phyloP scores from a whole-genome alignment of 1,284 basidiomycete species.

The Cystobasidium slooffiae region DNA sequence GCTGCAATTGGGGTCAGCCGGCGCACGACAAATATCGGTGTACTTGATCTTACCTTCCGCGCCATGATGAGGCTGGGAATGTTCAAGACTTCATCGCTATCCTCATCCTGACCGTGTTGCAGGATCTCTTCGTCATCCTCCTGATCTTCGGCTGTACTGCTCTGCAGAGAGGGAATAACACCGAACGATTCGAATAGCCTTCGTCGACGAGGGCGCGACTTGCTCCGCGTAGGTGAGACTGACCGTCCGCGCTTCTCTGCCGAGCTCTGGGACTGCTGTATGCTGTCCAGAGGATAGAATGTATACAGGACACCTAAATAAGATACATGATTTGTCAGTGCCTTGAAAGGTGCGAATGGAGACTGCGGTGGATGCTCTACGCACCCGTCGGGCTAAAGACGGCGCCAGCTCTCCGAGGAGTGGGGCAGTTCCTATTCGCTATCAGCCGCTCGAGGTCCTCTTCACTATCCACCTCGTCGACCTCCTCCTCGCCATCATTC shows the following conservation, averaged over 20 bases:
- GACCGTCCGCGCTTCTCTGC: constrained; percentile 54
- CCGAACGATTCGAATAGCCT: constrained; percentile 43
- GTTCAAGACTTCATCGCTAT: constrained; percentile 37
- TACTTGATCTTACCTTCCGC: not conserved
- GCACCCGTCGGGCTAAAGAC: constrained; percentile 83
- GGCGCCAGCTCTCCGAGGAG: constrained; percentile 78
- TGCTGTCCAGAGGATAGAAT: constrained; percentile 69
- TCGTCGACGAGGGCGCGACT: constrained; percentile 22
- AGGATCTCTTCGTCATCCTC: constrained; percentile 20
- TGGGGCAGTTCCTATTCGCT: constrained; percentile 72
- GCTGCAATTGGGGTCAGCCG: not conserved
- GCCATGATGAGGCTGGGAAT: constrained; percentile 19
- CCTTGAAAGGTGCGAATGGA: constrained; percentile 14
- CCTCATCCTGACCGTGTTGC: constrained; percentile 24
- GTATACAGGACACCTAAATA: constrained; percentile 75
- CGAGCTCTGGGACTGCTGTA: constrained; percentile 54
- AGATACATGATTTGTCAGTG: not conserved
- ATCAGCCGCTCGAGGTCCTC: constrained; percentile 57
- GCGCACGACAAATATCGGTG: not conserved
- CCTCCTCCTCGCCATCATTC: constrained; percentile 51
- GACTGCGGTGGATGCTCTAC: constrained; percentile 43
- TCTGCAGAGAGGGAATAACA: constrained; percentile 39
- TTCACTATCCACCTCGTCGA: constrained; percentile 52
- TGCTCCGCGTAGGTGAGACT: constrained; percentile 52
- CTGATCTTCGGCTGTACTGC: constrained; percentile 3